Base-by-base conservation (phyloP, 768 basidiomycete genomes). In the Leccinellum rugosiceps region DNA sequence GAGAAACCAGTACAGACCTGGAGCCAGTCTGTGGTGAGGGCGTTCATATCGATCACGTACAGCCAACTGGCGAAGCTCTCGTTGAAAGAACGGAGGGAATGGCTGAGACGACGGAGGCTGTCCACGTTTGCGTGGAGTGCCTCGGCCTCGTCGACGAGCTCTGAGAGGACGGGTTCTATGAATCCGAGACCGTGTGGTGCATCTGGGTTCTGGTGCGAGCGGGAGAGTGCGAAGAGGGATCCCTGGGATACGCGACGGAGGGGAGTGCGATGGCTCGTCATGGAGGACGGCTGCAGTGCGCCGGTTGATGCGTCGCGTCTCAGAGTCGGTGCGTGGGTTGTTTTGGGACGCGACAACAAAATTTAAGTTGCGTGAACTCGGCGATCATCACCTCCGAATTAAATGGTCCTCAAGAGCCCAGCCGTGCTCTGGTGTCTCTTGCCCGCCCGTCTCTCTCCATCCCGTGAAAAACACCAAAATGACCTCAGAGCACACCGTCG, bases 11-110 rank as follows among this genome's bases (percentile, higher is more conserved):
- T 6, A 44, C 66, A 11, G 59, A 87, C 92, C 80, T 94, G 88
- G 1, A 83, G 85, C 93, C 93, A 97, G 68, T 97, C 94, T 0
- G 86, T 86, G n/a, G 93, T 94, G 56, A 96, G 80, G 3, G 92
- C 86, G 68, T 95, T 94, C 92, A 98, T 96, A 68, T 92, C 88
- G 84, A 95, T 87, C 23, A 87, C 84, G 69, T 94, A 95, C 11
- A 96, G 73, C 82, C 86, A 95, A 68, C 90, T 92, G 14, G 94
- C 90, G 66, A 98, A 96, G 14, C 86, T 84, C 72, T 98, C 94
- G 69, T 97, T 97, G 78, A 96, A 96, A 5, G 84, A 86, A 14
- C 83, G 82, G 52, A 98, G 79, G 19, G 90, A 86, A 47, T 86
- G 78, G 70, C 87, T 85, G 60, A 98, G 81, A 25, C 78, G 76